A percentile compares a stretch with the other conserved stretches of the same genome.
These are phyloP conservation scores for Boletus rufocinnamomeus DNA, from an alignment of 768 basidiomycete species.

Conservation along the genomic window DNA sequence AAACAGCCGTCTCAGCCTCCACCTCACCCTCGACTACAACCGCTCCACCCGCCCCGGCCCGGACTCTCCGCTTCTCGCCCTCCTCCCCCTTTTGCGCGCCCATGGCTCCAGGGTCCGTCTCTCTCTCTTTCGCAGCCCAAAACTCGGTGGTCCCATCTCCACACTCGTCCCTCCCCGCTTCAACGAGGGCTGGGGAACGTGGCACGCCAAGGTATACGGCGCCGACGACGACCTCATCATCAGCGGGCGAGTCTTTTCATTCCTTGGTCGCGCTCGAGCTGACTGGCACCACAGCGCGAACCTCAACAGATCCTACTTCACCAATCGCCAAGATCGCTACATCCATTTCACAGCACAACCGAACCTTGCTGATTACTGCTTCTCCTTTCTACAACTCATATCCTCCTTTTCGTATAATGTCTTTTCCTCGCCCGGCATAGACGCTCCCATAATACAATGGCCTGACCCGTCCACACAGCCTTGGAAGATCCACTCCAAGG, in stretches of 20 bases:
- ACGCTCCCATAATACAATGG: constrained; percentile 65
- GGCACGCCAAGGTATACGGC: constrained; percentile 97
- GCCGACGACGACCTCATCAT: constrained; percentile 91
- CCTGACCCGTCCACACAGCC: constrained; percentile 64
- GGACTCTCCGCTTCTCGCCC: constrained; percentile 62
- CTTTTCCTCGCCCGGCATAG: constrained; percentile 34
- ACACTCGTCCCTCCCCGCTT: constrained; percentile 85
- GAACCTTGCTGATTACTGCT: constrained; percentile 77
- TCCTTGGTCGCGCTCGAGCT: not conserved
- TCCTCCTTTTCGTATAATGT: constrained; percentile 70
- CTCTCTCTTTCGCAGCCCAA: constrained; percentile 86
- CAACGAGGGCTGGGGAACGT: constrained; percentile 98
- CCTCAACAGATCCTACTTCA: constrained; percentile 90
- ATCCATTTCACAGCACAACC: constrained; percentile 67
- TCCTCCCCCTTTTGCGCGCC: constrained; percentile 71
- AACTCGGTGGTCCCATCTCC: constrained; percentile 71
- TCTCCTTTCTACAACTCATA: constrained; percentile 69
- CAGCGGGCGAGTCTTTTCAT: constrained; percentile 66
- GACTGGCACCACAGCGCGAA: constrained; percentile 67
- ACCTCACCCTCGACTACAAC: constrained; percentile 80
- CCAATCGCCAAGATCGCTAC: constrained; percentile 94
- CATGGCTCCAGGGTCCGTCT: constrained; percentile 75
- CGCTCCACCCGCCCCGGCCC: constrained; percentile 75
- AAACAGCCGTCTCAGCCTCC: constrained; percentile 63
- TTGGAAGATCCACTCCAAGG: constrained; percentile 64